Evolutionary conservation across 768 basidiomycete species (phyloP).

Genomic region (Collybia sp.): DNA sequence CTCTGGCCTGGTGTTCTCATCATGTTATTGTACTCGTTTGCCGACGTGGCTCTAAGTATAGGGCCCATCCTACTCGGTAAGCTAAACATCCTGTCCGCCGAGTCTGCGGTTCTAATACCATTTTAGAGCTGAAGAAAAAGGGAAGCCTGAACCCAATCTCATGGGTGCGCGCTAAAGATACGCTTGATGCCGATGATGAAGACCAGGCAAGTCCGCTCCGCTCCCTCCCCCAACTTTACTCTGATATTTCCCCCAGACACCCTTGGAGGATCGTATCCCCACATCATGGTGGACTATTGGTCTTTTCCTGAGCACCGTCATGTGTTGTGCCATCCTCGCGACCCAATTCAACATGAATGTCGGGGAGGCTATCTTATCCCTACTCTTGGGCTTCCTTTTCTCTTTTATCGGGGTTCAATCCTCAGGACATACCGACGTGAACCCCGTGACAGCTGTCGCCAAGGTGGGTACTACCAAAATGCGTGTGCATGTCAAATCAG

Average conservation of each 20-base stretch:
- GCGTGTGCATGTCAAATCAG: neutral
- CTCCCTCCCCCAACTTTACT: neutral
- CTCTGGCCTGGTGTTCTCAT: conserved; percentile 60
- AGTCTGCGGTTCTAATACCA: no score
- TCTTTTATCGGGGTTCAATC: conserved; percentile 66
- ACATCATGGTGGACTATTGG: conserved; percentile 50
- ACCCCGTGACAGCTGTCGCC: conserved; percentile 56
- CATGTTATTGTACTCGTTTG: conserved; percentile 58
- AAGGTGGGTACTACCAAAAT: conserved; percentile 25
- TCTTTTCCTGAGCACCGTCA: conserved; percentile 39
- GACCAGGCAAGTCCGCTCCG: conserved; percentile 28
- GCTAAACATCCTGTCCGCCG: neutral
- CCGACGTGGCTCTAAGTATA: conserved; percentile 41
- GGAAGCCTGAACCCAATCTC: conserved; percentile 17
- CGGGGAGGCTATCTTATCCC: conserved; percentile 51
- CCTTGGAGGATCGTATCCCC: conserved; percentile 51
- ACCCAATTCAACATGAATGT: conserved; percentile 54
- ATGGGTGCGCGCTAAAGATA: conserved; percentile 24
- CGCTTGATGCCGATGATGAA: conserved; percentile 34
- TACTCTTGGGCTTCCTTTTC: conserved; percentile 59
- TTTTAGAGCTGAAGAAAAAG: no score
- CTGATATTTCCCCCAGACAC: conserved; percentile 23
- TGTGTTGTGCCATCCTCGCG: conserved; percentile 48
- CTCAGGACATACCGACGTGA: conserved; percentile 55
- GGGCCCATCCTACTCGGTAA: conserved; percentile 28